Percentiles rank a stretch among this genome's conserved stretches.
phyloP scores from a whole-genome alignment of 345 rosid species.

The Salix udensis region DNA sequence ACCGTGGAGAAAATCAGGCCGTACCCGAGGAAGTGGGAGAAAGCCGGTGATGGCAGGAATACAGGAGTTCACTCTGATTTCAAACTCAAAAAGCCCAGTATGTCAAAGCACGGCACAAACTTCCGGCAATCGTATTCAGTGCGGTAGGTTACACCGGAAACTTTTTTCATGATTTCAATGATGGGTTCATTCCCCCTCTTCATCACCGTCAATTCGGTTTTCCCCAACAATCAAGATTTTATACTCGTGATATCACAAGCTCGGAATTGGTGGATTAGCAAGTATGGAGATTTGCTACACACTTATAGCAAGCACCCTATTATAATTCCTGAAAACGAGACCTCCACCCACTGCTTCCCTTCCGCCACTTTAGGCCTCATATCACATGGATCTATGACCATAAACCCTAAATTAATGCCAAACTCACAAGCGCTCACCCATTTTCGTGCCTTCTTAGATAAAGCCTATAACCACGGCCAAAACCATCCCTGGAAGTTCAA shows the following conservation, averaged over 20 bases:
- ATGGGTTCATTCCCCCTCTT: conserved; percentile 65
- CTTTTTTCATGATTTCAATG: conserved; percentile 61
- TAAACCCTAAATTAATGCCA: conserved; percentile 32
- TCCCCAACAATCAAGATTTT: conserved; percentile 36
- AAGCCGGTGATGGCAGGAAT: conserved; percentile 24
- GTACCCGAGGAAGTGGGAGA: conserved; percentile 53
- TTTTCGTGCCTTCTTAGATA: conserved; percentile 37
- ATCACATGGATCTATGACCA: conserved; percentile 46
- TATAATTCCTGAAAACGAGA: conserved; percentile 39
- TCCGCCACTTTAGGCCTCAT: conserved; percentile 44
- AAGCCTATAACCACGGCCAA: conserved; percentile 27
- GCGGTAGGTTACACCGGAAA: conserved; percentile 68
- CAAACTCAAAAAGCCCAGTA: conserved; percentile 20
- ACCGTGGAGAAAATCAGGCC: conserved; percentile 40
- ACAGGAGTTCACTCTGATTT: conserved; percentile 39
- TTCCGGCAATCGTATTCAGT: conserved; percentile 53
- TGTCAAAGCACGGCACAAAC: conserved; percentile 33
- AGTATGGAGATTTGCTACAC: conserved; percentile 39
- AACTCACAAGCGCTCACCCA: conserved; percentile 30
- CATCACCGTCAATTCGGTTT: conserved; percentile 42
- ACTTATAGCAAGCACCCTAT: conserved; percentile 42
- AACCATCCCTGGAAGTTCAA: not conserved
- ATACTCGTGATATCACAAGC: conserved; percentile 38
- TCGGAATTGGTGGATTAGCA: conserved; percentile 58
- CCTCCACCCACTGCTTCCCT: conserved; percentile 46